Percentiles rank a stretch among this genome's conserved stretches.
Evolutionary conservation across 164 flowering plant genomes (phyloP).

Genomic region (Euptelea pleiosperma): DNA sequence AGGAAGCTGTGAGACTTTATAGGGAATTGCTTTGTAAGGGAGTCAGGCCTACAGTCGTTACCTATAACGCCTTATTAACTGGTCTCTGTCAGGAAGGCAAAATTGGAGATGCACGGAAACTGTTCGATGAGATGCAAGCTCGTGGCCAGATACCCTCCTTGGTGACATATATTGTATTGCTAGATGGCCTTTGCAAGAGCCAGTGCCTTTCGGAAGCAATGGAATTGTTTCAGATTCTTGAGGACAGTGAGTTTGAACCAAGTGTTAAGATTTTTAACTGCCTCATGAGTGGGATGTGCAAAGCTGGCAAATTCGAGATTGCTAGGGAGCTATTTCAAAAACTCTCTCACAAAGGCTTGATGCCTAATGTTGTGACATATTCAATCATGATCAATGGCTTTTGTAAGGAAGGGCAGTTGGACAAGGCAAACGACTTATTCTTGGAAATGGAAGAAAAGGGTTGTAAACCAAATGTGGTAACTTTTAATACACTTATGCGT

Average conservation of each 20-base stretch:
- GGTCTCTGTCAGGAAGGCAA: conserved; percentile 38
- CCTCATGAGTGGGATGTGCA: conserved; percentile 47
- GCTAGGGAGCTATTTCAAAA: conserved; percentile 37
- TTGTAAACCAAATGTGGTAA: conserved; percentile 37
- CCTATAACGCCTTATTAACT: conserved; percentile 34
- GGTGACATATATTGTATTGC: conserved; percentile 27
- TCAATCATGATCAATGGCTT: conserved; percentile 40
- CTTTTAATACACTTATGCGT: conserved; percentile 37
- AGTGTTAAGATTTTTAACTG: conserved; percentile 21
- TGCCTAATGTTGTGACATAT: conserved; percentile 41
- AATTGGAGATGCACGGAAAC: conserved; percentile 30
- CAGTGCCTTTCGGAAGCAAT: conserved; percentile 33
- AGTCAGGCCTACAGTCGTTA: conserved; percentile 32
- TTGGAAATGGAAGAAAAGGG: conserved; percentile 47
- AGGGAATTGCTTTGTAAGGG: conserved; percentile 31
- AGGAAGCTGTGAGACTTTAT: conserved; percentile 35
- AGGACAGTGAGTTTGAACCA: conserved; percentile 11
- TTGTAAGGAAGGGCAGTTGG: conserved; percentile 36
- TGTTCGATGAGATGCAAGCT: conserved; percentile 38
- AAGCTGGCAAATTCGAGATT: conserved; percentile 31
- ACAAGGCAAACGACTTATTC: conserved; percentile 41
- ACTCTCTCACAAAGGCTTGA: conserved; percentile 27
- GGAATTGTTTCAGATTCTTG: conserved; percentile 27
- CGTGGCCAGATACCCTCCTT: conserved; percentile 25
- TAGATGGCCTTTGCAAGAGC: conserved; percentile 52